Evolutionary conservation across 768 basidiomycete genomes (phyloP), one percentile per base, ranked within the genome.

Genomic region (Thelephora aurantiotincta): DNA sequence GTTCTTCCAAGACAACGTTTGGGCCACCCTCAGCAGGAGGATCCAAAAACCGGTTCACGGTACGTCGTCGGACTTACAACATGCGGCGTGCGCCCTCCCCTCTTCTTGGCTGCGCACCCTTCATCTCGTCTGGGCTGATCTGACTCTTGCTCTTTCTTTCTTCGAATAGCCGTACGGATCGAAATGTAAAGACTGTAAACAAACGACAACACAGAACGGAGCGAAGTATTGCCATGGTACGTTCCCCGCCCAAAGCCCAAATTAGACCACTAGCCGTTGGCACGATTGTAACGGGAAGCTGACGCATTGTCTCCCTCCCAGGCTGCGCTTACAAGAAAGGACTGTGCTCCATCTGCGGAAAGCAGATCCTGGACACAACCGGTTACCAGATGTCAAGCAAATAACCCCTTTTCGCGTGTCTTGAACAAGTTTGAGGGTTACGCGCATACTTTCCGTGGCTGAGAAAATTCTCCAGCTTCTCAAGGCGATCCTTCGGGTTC

Each of bases 291-390:
- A 42, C 26, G 37, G 45, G 26, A 38, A 41, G 30, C 43, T 45
- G 33, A 18, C 44, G 6, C 45, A 6, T 45, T 48, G 44, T 20
- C 33, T 43, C 42, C 34, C 33, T 51, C 46, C 26, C 54, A 89
- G 87, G 88, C 26, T 91, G 87, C 60, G 88, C 87, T 18, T 90
- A 82, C 65, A 88, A 82, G 70, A 86, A 85, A 58, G 88, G 88
- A 11, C 62, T 85, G 35, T 91, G 88, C 56, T 77, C 85, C 42
- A 89, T 90, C 66, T 91, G 88, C 54, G 88, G 88, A 53, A 90
- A 88, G 59, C 70, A 81, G 59, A 85, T 91, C 50, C 70, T 90
- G 23, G 87, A 91, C 61, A 91, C 84, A 6, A 74, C 77, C 6
- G 78, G 82, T 55, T 90, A 89, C 60, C 75, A 73, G 45, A 91